phyloP scores from a whole-genome alignment of 2,329 filamentous ascomycete genomes.

The Ophiognomonia clavigignenti-juglandacearum region DNA sequence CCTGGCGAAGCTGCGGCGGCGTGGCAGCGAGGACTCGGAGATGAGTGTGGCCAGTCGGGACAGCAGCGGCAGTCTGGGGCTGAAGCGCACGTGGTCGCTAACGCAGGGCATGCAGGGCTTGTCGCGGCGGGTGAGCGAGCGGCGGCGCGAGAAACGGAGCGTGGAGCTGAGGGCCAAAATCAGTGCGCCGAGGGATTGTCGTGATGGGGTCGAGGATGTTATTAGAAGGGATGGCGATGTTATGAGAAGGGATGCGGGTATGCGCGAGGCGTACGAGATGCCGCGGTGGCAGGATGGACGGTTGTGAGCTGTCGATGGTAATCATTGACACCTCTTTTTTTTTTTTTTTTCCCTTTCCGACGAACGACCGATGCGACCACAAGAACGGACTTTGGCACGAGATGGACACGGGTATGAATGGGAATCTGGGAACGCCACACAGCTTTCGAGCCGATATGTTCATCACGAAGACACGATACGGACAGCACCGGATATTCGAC shows the following conservation, averaged over 20 bases:
- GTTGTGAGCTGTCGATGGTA: neutral
- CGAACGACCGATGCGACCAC: no score
- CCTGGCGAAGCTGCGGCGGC: constrained; percentile 17
- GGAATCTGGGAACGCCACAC: no score
- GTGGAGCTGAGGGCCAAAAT: constrained; percentile 57
- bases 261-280: constrained; percentile 26
- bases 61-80: constrained; percentile 37
- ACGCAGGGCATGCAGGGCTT: constrained; percentile 36
- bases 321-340: no score
- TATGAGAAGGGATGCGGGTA: no score
- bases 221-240: constrained; percentile 43
- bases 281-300: no score
- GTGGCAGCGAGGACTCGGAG: constrained; percentile 7
- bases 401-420: no score
- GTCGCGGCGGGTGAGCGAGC: constrained; percentile 52
- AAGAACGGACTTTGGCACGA: neutral
- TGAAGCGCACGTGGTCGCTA: constrained; percentile 22
- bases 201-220: constrained; percentile 54
- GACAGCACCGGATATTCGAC: no score
- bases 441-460: neutral
- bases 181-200: constrained; percentile 52
- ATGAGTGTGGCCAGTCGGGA: constrained; percentile 28
- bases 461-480: constrained; percentile 2
- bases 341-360: no score
- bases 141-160: constrained; percentile 52